Evolutionary conservation across 805 yeast genomes (phyloP), one percentile per base, ranked within the genome.

Genomic region (Teunomyces panamensis): DNA sequence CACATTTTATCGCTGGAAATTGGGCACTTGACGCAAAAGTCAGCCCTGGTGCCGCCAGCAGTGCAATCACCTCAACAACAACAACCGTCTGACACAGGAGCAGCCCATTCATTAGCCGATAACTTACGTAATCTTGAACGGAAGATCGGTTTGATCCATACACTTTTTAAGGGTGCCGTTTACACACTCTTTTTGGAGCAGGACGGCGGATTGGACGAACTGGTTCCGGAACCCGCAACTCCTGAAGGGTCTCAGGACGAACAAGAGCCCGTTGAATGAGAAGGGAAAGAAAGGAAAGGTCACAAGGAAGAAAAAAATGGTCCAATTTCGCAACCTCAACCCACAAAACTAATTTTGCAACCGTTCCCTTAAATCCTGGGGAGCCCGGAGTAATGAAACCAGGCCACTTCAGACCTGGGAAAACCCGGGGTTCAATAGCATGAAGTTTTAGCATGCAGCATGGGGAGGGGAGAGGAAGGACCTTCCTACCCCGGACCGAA

Each of bases 131-230:
- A 72, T 20, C 72, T 85, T 44, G 91, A 85, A 55, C 72, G 79
- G 51, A 84, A 84, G 53, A 71, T 82, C 9, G 84, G 85, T 1
- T 63, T 84, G 45, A 85, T 85, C 3, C 81, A 82, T 44, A 84
- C 89, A 0, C 62, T 83, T 37, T 76, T 85, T 63, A 82, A 84
- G 53, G 84, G 87, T 4, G 85, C 89, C 3, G 88, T 85, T 3
- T 85, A 85, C 58, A 78, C 84, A 13, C 67, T 85, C 44, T 78
- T 82, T 47, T 59, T 82, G 34, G 84, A 81, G 54, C 75, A 75
- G 52, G 80, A 72, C 26, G 44, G 42, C 20, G 49, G 36, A 11
- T 27, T 39, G 28, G 34, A 26, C 14, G 44, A 46, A 5, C 7
- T 14, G 17, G 34, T 32, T 14, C 17, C 34, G 8, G 34, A 32